Conservation (phyloP, 192 early-diverging fungal species). For the Backusella morwellensis region DNA sequence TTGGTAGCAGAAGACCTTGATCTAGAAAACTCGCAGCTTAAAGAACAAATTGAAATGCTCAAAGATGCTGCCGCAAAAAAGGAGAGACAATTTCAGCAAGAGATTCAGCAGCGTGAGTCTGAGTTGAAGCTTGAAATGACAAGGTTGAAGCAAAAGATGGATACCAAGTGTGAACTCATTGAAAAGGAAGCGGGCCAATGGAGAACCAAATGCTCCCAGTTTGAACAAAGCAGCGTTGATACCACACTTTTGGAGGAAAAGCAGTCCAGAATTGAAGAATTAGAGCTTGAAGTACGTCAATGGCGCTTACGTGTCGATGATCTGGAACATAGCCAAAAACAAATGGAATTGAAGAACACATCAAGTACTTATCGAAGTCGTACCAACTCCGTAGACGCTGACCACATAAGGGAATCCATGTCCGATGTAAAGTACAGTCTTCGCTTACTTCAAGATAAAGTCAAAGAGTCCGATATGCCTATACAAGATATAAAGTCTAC, state of each 20-base stretch:
- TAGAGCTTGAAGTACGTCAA: constrained; percentile 8
- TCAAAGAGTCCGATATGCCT: constrained; percentile 9
- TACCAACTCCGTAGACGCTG: background rate
- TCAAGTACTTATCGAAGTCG: background rate
- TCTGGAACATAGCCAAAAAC: constrained; percentile 13
- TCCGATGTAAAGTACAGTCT: constrained; percentile 19
- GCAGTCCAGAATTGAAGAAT: constrained; percentile 8
- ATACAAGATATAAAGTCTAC: constrained; percentile 19
- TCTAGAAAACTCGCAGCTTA: constrained; percentile 5
- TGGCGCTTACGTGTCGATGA: constrained; percentile 10
- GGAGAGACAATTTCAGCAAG: constrained; percentile 7
- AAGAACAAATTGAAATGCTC: constrained; percentile 16
- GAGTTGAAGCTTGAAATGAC: constrained; percentile 22
- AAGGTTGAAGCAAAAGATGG: constrained; percentile 15
- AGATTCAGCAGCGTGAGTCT: background rate
- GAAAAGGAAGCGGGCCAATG: constrained; percentile 16
- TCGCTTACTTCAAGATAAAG: constrained; percentile 16
- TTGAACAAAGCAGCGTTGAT: constrained; percentile 16
- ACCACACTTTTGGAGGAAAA: background rate
- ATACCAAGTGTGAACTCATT: constrained; percentile 22
- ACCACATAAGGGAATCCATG: constrained; percentile 4
- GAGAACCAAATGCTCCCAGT: constrained; percentile 15
- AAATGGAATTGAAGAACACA: constrained; percentile 3
- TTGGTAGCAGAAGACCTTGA: constrained; percentile 17
- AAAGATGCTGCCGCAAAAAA: constrained; percentile 6